A percentile compares a stretch with the other conserved stretches of the same genome.
Conservation (phyloP, 1,139 yeast genomes). For the Hyphopichia fennica region DNA sequence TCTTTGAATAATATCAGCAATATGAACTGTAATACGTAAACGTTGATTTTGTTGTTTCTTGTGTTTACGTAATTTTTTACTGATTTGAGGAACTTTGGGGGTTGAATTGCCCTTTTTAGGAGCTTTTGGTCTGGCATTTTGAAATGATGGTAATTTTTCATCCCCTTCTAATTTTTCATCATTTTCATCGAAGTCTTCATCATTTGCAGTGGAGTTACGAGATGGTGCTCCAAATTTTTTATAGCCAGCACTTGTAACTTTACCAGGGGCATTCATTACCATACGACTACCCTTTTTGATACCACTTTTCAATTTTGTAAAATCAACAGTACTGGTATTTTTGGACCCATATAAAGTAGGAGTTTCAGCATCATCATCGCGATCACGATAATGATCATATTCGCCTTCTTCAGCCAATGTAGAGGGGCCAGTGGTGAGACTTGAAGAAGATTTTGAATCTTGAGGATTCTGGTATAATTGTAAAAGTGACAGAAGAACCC, state of each 20-base stretch:
- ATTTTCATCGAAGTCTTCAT: conserved; percentile 5
- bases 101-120: conserved; percentile 24
- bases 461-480: conserved; percentile 22
- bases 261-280: conserved; percentile 15
- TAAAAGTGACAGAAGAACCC: conserved; percentile 19
- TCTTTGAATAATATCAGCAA: conserved; percentile 82
- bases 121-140: conserved; percentile 43
- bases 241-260: conserved; percentile 4
- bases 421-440: conserved; percentile 4
- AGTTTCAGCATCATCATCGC: conserved; percentile 4
- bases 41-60: conserved; percentile 30
- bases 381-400: not conserved
- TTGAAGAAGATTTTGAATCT: conserved; percentile 13
- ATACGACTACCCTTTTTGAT: conserved; percentile 5
- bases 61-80: conserved; percentile 24
- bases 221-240: conserved; percentile 2
- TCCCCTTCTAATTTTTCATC: conserved; percentile 9
- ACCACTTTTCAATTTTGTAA: conserved; percentile 9
- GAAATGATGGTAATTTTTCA: conserved; percentile 39
- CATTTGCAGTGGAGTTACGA: not conserved
- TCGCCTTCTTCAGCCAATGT: not conserved
- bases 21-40: conserved; percentile 79
- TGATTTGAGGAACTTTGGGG: conserved; percentile 12
- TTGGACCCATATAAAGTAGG: conserved; percentile 4
- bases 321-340: conserved; percentile 10